Base-by-base conservation (phyloP, 352 stramenopile genomes). In the Phytophthora pini region DNA sequence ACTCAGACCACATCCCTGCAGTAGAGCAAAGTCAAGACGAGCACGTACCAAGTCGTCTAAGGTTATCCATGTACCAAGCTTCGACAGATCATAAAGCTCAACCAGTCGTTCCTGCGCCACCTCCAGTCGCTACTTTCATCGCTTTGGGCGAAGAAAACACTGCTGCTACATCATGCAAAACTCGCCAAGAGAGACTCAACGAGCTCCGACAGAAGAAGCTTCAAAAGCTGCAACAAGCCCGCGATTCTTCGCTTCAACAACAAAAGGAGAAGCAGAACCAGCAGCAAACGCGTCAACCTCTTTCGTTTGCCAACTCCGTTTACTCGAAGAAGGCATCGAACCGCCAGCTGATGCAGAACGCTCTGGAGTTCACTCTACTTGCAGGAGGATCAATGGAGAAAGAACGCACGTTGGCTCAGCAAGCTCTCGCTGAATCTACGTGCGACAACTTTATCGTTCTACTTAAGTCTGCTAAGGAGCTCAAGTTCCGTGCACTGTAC, bases 381-480 rank as follows among this genome's bases (percentile, higher is more conserved):
- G 84, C 85, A 12, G 85, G 87, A 2, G 76, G 64, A 1, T 89
- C 83, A 0, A 79, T 86, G 61, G 83, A 83, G 31, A 84, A 75
- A 20, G 84, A 90, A 17, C 82, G 87, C 1, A 39, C 27, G 2
- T 64, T 77, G 2, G 84, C 82, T 0, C 41, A 92, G 5, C 48
- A 76, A 17, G 76, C 77, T 1, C 43, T 95, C 3, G 47, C 60
- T 1, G 54, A 79, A 43, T 90, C 84, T 7, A 34, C 57, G 0
- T 80, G 76, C 22, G 82, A 92, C 29, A 93, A 90, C 58, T 93
- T 92, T 44, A 66, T 93, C 39, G 82, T 95, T 22, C 55, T 92
- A 17, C 72, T 95, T 11, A 92, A 92, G 55, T 91, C 76, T 32
- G 59, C 83, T 8, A 88, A 80, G 40, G 85, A 93, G 32, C 64